Evolutionary conservation across 352 stramenopile species (phyloP).

Genomic region (Aphanomyces cochlioides): DNA sequence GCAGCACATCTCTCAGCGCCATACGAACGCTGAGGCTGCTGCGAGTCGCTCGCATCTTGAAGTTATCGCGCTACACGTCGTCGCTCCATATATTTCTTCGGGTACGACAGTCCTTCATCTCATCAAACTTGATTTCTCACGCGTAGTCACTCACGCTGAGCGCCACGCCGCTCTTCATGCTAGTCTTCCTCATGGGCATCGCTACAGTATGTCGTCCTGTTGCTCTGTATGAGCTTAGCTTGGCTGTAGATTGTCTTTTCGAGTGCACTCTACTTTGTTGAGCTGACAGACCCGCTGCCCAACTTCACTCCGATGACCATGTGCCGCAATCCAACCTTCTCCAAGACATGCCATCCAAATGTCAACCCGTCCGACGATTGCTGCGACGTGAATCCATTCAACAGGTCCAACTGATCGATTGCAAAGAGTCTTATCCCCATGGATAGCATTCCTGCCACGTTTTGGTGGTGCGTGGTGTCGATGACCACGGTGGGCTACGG

Average conservation of each 20-base stretch:
- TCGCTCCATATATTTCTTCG: slow-evolving; percentile 72
- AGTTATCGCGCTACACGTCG: slow-evolving; percentile 83
- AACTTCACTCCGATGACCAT: slow-evolving; percentile 20
- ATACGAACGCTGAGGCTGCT: slow-evolving; percentile 81
- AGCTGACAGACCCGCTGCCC: slow-evolving; percentile 46
- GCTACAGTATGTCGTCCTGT: slow-evolving; percentile 39
- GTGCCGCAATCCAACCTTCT: slow-evolving; percentile 39
- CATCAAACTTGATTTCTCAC: background rate
- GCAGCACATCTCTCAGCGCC: slow-evolving; percentile 49
- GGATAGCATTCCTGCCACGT: slow-evolving; percentile 62
- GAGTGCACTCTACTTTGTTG: slow-evolving; percentile 79
- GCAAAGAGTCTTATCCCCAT: background rate
- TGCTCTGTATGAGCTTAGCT: no score
- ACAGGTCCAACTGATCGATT: slow-evolving; percentile 22
- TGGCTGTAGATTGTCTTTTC: slow-evolving; percentile 60
- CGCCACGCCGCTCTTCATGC: slow-evolving; percentile 75
- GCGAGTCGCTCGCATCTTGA: slow-evolving; percentile 77
- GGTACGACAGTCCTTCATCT: background rate
- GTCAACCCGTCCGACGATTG: background rate
- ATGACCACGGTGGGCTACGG: slow-evolving; percentile 90
- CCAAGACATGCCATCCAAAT: slow-evolving; percentile 23
- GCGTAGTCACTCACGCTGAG: slow-evolving; percentile 65
- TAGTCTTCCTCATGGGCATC: slow-evolving; percentile 83
- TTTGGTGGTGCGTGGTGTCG: slow-evolving; percentile 90
- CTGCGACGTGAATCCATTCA: slow-evolving; percentile 27